Evolutionary conservation across 2,329 filamentous ascomycete species (phyloP).

Genomic region (Microascus cirrosus): DNA sequence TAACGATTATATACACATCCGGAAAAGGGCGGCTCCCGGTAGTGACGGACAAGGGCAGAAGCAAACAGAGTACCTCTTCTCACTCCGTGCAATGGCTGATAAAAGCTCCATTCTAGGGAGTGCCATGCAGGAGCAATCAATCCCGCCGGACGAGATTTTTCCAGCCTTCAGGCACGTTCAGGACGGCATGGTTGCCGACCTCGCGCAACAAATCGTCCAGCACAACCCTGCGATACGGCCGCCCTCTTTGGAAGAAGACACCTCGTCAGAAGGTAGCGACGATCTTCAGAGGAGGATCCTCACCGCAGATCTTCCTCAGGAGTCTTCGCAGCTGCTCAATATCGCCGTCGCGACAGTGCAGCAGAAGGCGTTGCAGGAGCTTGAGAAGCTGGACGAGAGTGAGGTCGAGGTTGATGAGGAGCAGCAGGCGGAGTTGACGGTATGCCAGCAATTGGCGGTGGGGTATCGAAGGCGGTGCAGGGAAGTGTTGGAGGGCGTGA

Average conservation of each 20-base stretch:
- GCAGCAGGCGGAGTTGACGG: slow-evolving; percentile 23
- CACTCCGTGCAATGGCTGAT: slow-evolving; percentile 34
- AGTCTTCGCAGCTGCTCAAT: slow-evolving; percentile 17
- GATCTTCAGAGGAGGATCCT: slow-evolving; percentile 6
- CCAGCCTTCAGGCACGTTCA: slow-evolving; percentile 38
- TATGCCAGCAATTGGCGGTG: slow-evolving; percentile 34
- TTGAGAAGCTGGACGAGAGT: slow-evolving; percentile 33
- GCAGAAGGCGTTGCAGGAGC: slow-evolving; percentile 27
- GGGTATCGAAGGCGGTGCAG: slow-evolving; percentile 38
- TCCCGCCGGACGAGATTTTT: slow-evolving; percentile 14
- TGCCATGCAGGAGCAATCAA: slow-evolving; percentile 22
- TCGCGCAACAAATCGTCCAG: slow-evolving; percentile 23
- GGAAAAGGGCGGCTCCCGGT: slow-evolving; percentile 23
- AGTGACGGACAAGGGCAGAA: slow-evolving; percentile 6
- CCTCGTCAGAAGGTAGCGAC: slow-evolving; percentile 14
- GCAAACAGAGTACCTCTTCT: slow-evolving; percentile 36
- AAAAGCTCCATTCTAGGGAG: slow-evolving; percentile 34
- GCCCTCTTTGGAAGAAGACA: slow-evolving; percentile 7
- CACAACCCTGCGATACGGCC: slow-evolving; percentile 4
- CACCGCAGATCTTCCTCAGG: slow-evolving; percentile 11
- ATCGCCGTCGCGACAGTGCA: slow-evolving; percentile 28
- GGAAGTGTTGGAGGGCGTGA: slow-evolving; percentile 31
- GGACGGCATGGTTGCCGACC: slow-evolving; percentile 39
- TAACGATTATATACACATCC: slow-evolving; percentile 49
- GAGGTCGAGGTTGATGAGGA: slow-evolving; percentile 30